Percentiles rank a stretch among this genome's conserved stretches.
These are phyloP conservation scores for Hemileccinum hortonii DNA, from an alignment of 1,284 basidiomycete genomes.

Conservation along the genomic window DNA sequence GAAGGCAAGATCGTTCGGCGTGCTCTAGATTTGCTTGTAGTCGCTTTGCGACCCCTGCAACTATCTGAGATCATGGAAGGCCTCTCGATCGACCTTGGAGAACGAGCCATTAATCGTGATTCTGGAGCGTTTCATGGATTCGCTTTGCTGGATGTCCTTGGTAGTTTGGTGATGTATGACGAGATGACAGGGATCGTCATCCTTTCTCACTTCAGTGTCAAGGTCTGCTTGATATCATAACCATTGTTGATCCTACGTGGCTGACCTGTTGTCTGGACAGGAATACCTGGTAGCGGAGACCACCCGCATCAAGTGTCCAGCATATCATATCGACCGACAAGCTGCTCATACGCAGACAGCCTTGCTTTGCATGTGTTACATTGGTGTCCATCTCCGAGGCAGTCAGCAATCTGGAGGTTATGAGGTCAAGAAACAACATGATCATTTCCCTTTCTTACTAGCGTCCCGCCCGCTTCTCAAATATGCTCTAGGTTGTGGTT, in stretches of 20 bases:
- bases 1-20: background rate
- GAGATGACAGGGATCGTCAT: slow-evolving; percentile 9
- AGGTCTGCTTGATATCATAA: slow-evolving; percentile 3
- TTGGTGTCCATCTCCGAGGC: background rate
- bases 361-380: slow-evolving; percentile 6
- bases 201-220: slow-evolving; percentile 19
- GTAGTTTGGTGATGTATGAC: slow-evolving; percentile 15
- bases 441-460: too few relatives aligned
- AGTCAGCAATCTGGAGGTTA: too few relatives aligned
- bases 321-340: slow-evolving; percentile 1
- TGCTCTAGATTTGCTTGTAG: slow-evolving; percentile 9
- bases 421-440: too few relatives aligned
- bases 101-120: background rate
- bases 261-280: background rate
- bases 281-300: slow-evolving; percentile 5
- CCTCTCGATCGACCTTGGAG: slow-evolving; percentile 7
- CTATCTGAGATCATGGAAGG: slow-evolving; percentile 9
- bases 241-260: too few relatives aligned
- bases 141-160: slow-evolving; percentile 8
- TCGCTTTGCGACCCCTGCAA: background rate
- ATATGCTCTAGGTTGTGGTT: background rate
- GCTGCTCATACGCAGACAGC: slow-evolving; percentile 3
- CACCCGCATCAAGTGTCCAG: background rate
- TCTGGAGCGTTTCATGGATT: background rate
- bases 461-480: background rate